Conservation (phyloP, 1,284 basidiomycete species). For the Ustilago hordei region DNA sequence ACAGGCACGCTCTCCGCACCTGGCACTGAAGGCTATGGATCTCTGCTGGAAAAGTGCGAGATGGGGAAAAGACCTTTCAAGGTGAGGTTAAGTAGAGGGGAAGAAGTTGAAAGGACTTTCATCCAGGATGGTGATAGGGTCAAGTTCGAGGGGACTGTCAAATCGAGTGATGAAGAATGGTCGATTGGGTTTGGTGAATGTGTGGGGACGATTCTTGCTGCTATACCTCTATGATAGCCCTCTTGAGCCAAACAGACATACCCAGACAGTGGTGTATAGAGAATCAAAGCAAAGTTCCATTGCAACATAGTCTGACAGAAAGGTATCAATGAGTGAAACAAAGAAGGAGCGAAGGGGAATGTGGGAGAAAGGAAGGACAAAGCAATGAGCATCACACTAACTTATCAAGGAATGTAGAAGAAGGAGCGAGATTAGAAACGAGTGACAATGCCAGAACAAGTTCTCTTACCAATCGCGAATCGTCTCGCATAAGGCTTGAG, state of each 20-base stretch:
- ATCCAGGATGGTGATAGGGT: conserved; percentile 35
- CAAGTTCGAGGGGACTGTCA: conserved; percentile 7
- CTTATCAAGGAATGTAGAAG: background rate
- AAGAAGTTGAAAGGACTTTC: conserved; percentile 18
- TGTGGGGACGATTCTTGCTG: conserved; percentile 15
- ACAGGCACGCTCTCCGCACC: conserved; percentile 47
- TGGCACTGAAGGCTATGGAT: conserved; percentile 21
- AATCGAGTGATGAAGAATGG: background rate
- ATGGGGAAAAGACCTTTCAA: conserved; percentile 15
- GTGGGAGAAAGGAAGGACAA: background rate
- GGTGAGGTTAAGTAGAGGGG: background rate
- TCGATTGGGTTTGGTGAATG: conserved; percentile 39
- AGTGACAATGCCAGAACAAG: conserved; percentile 26
- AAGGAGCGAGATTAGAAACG: background rate
- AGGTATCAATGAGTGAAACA: background rate
- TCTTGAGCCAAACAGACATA: background rate
- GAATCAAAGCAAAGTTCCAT: background rate
- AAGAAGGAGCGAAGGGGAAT: background rate
- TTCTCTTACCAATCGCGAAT: conserved; percentile 33
- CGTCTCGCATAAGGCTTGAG: conserved; percentile 36
- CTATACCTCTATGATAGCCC: conserved; percentile 15
- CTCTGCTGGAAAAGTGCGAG: conserved; percentile 28
- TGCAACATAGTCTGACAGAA: background rate
- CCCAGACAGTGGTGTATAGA: background rate
- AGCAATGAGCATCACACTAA: background rate